These are phyloP conservation scores for Colletotrichum lupini DNA, from an alignment of 2,329 filamentous ascomycete species.

Conservation along the genomic window DNA sequence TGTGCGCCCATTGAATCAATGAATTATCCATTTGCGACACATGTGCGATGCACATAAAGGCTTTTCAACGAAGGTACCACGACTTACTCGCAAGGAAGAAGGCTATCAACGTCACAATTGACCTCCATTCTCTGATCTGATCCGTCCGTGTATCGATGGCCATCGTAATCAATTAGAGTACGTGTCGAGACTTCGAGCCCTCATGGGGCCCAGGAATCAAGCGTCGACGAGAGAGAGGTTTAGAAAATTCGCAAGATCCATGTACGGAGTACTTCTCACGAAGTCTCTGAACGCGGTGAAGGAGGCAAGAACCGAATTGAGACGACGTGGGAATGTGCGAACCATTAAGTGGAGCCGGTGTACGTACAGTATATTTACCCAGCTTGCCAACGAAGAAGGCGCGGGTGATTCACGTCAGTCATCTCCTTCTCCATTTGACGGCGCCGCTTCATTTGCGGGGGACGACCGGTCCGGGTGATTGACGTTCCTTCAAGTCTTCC, in stretches of 20 bases:
- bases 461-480: not conserved
- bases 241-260: not conserved
- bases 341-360: no score
- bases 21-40: not conserved
- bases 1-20: conserved; percentile 43
- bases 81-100: conserved; percentile 77
- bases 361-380: no score
- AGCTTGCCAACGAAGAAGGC: not conserved
- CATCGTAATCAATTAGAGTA: conserved; percentile 17
- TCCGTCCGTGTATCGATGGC: conserved; percentile 55
- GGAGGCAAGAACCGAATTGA: not conserved
- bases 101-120: conserved; percentile 76
- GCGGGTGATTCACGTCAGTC: not conserved
- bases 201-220: not conserved
- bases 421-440: not conserved
- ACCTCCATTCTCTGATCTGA: conserved; percentile 73
- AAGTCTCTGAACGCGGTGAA: not conserved
- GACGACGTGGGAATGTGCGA: not conserved
- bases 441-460: not conserved
- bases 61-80: not conserved
- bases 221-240: not conserved
- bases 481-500: not conserved
- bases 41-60: not conserved
- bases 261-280: not conserved
- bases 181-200: not conserved